A percentile compares a stretch with the other conserved stretches of the same genome.
Evolutionary conservation across 2,329 filamentous ascomycete genomes (phyloP).

Genomic region (Phyllosticta citrichinensis): DNA sequence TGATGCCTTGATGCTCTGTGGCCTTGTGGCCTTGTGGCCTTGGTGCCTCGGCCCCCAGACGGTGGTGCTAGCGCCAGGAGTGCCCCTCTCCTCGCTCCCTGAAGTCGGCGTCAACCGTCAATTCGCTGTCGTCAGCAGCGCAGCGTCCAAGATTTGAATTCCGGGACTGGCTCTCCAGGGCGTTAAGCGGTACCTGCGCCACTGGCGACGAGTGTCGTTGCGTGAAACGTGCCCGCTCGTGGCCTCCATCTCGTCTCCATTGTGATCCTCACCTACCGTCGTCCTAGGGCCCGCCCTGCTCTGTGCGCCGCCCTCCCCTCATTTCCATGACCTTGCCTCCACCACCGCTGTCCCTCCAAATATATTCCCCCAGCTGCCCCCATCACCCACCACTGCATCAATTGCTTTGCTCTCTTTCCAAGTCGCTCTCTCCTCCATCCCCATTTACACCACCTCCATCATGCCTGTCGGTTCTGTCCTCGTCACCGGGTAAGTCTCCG

Average conservation of each 20-base stretch:
- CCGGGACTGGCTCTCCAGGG: not conserved
- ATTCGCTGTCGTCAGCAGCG: not conserved
- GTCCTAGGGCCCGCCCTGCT: not conserved
- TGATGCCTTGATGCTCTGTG: not conserved
- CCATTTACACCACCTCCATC: slow-evolving; percentile 4
- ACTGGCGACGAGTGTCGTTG: not conserved
- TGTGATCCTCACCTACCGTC: not conserved
- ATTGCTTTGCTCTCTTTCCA: not conserved
- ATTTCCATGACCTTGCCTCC: slow-evolving; percentile 7
- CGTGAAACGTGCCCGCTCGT: not conserved
- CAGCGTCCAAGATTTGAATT: not conserved
- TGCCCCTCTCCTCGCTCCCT: too few species aligned
- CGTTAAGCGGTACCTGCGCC: not conserved
- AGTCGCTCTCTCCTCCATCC: not conserved
- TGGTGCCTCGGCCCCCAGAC: not conserved
- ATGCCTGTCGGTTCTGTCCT: slow-evolving; percentile 85
- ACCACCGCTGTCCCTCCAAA: not conserved
- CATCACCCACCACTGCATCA: not conserved
- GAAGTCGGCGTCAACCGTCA: too few species aligned
- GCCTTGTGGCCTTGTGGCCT: not conserved
- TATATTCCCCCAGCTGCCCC: slow-evolving; percentile 1
- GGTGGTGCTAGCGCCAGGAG: too few species aligned
- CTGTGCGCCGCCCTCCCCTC: slow-evolving; percentile 6
- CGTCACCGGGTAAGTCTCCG: slow-evolving; percentile 68
- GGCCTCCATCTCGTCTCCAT: not conserved